Evolutionary conservation across 2,329 filamentous ascomycete genomes (phyloP).

Genomic region (Diatrype stigma): DNA sequence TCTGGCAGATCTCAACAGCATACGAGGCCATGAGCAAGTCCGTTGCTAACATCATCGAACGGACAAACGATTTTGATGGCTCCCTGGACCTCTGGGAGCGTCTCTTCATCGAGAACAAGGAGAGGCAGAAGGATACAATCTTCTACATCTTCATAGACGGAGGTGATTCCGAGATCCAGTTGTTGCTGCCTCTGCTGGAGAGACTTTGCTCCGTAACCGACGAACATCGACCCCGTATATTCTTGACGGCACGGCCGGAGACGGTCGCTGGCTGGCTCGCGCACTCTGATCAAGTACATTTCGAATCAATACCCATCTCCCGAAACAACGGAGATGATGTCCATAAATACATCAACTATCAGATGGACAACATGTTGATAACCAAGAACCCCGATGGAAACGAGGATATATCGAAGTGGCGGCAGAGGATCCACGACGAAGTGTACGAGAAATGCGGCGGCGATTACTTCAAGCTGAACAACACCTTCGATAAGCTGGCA

Average conservation of each 20-base stretch:
- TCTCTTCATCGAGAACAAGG: slow-evolving; percentile 28
- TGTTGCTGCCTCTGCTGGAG: slow-evolving; percentile 19
- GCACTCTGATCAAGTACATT: slow-evolving; percentile 8
- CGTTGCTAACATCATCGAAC: slow-evolving; percentile 23
- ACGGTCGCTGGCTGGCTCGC: slow-evolving; percentile 13
- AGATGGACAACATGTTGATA: slow-evolving; percentile 28
- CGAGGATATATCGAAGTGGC: slow-evolving; percentile 25
- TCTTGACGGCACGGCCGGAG: slow-evolving; percentile 21
- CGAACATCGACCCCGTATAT: slow-evolving; percentile 20
- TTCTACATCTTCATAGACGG: slow-evolving; percentile 32
- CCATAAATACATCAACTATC: slow-evolving; percentile 25
- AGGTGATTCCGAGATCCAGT: slow-evolving; percentile 15
- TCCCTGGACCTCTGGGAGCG: slow-evolving; percentile 27
- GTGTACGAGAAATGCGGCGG: slow-evolving; percentile 24
- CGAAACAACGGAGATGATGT: slow-evolving; percentile 24
- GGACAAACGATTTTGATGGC: slow-evolving; percentile 18
- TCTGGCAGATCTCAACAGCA: slow-evolving; percentile 29
- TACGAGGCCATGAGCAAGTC: slow-evolving; percentile 30
- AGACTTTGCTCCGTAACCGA: slow-evolving; percentile 14
- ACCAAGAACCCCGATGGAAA: slow-evolving; percentile 19
- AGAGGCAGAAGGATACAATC: slow-evolving; percentile 24
- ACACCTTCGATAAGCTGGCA: slow-evolving; percentile 26
- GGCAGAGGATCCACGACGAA: slow-evolving; percentile 25
- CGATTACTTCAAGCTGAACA: slow-evolving; percentile 28
- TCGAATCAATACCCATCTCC: slow-evolving; percentile 20